phyloP scores from a whole-genome alignment of 192 early-diverging fungal species.

The Chytriomyces hyalinus region DNA sequence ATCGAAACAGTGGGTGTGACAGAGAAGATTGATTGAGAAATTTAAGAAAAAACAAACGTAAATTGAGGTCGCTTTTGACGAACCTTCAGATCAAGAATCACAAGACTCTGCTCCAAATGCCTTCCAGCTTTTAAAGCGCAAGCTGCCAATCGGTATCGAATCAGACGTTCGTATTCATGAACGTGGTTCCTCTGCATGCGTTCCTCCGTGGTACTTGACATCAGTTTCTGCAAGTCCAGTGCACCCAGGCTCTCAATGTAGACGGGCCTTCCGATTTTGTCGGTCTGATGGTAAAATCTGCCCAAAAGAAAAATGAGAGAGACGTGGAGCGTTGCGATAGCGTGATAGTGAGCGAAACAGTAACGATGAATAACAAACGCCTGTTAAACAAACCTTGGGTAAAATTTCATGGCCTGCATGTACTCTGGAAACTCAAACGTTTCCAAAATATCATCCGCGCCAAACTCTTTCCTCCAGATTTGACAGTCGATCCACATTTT shows the following conservation, averaged over 20 bases:
- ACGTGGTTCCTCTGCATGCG: constrained; percentile 77
- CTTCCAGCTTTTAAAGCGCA: constrained; percentile 70
- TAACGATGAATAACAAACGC: neutral
- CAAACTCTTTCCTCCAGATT: constrained; percentile 69
- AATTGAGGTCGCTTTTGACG: no score
- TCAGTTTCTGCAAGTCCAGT: constrained; percentile 68
- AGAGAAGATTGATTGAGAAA: neutral
- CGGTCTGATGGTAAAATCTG: constrained; percentile 86
- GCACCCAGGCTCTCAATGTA: constrained; percentile 89
- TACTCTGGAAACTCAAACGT: constrained; percentile 70
- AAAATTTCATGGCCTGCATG: constrained; percentile 65
- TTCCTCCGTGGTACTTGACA: constrained; percentile 68
- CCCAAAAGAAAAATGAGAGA: neutral
- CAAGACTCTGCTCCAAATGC: constrained; percentile 81
- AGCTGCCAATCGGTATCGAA: constrained; percentile 74
- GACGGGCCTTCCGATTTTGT: constrained; percentile 87
- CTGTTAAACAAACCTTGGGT: constrained; percentile 47
- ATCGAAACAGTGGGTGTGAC: neutral
- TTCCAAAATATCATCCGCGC: constrained; percentile 57
- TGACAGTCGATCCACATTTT: constrained; percentile 75
- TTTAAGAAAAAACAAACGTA: neutral
- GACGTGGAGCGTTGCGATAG: no score
- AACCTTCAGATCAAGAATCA: constrained; percentile 86
- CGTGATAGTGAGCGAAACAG: no score
- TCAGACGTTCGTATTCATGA: constrained; percentile 74